phyloP scores from a whole-genome alignment of 179 eudicot genomes.

The Heliamphora pulchella region DNA sequence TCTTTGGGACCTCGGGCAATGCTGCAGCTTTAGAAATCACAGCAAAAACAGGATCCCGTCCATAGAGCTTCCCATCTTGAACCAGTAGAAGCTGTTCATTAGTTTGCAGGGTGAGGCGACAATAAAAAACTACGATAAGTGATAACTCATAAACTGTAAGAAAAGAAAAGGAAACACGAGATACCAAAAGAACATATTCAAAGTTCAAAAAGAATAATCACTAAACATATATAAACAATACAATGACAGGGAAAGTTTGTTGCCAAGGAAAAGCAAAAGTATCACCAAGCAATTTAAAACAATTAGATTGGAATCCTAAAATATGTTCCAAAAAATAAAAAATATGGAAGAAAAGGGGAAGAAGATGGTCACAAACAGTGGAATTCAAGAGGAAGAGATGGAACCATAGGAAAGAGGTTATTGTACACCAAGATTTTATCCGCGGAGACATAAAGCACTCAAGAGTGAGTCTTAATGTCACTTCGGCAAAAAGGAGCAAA shows the following conservation, averaged over 20 bases:
- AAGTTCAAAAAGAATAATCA: not conserved
- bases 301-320: conserved; percentile 1
- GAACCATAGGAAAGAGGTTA: not conserved
- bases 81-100: conserved; percentile 68
- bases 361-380: not conserved
- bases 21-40: conserved; percentile 76
- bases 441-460: not conserved
- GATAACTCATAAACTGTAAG: not conserved
- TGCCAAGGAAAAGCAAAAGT: not conserved
- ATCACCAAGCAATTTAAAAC: conserved; percentile 1
- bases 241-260: no score
- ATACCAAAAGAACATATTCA: not conserved
- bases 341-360: not conserved
- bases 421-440: not conserved
- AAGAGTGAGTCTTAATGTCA: not conserved
- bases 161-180: not conserved
- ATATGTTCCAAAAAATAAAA: not conserved
- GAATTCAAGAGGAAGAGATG: not conserved
- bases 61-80: conserved; percentile 90
- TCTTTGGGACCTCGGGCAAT: conserved; percentile 57
- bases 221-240: not conserved
- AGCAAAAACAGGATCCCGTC: conserved; percentile 69
- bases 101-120: conserved; percentile 18
- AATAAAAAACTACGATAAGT: not conserved
- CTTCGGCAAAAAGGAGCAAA: not conserved